Conservation (phyloP, 192 early-diverging fungal genomes). For the Spinellus fusiger region DNA sequence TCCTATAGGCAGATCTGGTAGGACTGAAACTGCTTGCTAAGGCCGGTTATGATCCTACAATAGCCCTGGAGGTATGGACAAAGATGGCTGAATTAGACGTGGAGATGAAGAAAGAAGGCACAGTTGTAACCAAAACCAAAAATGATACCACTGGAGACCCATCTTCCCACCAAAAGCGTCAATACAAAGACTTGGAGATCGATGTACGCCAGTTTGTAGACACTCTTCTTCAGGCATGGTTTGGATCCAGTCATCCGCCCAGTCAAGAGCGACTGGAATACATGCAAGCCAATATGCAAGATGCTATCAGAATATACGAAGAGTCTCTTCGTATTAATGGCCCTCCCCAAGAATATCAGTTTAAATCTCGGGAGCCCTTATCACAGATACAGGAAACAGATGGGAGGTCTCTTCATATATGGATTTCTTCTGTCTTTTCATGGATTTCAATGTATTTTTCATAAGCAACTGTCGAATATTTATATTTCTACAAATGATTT, state of each 20-base stretch:
- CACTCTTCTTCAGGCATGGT: conserved; percentile 20
- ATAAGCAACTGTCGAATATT: no score
- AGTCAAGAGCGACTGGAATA: conserved; percentile 28
- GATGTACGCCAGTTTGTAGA: conserved; percentile 20
- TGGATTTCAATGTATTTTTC: background rate
- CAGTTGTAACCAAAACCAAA: background rate
- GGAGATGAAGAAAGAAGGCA: background rate
- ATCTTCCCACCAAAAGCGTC: background rate
- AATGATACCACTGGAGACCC: background rate
- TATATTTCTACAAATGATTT: no score
- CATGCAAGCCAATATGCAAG: conserved; percentile 26
- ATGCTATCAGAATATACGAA: conserved; percentile 19
- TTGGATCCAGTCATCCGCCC: conserved; percentile 35
- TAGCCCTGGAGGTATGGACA: conserved; percentile 44
- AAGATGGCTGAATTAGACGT: conserved; percentile 36
- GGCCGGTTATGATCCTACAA: conserved; percentile 53
- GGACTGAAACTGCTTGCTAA: conserved; percentile 44
- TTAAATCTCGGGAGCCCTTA: no score
- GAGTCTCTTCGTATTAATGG: conserved; percentile 24
- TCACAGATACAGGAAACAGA: no score
- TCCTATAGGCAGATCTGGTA: conserved; percentile 40
- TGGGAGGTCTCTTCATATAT: no score
- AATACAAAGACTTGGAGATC: background rate
- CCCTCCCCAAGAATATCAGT: conserved; percentile 6
- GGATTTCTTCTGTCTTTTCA: background rate